phyloP scores from a whole-genome alignment of 192 early-diverging fungal species.

The Coemansia guatemalensis region DNA sequence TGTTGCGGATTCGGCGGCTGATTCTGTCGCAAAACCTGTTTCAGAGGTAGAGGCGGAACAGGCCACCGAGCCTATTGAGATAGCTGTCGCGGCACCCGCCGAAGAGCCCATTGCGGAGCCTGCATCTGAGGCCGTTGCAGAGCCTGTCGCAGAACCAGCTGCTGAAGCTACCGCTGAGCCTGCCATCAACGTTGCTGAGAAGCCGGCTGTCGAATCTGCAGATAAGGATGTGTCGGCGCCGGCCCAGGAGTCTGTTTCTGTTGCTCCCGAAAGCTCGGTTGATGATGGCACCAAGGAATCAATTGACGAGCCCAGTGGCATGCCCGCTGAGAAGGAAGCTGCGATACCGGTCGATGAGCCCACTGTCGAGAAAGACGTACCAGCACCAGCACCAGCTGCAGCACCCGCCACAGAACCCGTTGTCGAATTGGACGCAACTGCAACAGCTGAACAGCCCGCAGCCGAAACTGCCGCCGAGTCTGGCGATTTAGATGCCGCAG shows the following conservation, averaged over 20 bases:
- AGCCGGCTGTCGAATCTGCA: neutral
- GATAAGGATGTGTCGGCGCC: neutral
- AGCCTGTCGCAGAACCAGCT: neutral
- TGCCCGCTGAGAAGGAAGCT: too few species aligned
- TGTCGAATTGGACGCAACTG: constrained; percentile 1
- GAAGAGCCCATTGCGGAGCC: neutral
- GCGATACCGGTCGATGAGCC: neutral
- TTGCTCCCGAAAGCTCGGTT: neutral
- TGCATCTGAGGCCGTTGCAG: neutral
- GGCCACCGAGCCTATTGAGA: neutral
- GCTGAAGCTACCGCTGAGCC: neutral
- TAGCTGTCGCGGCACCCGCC: neutral
- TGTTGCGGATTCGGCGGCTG: neutral
- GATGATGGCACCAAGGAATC: constrained; percentile 1
- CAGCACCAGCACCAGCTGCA: neutral
- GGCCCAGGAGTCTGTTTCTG: too few species aligned
- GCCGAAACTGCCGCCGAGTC: neutral
- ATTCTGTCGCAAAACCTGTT: too few species aligned
- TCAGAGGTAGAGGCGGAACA: neutral
- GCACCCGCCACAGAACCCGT: neutral
- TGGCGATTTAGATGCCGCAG: neutral
- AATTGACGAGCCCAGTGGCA: neutral
- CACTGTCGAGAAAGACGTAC: neutral
- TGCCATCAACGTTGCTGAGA: neutral
- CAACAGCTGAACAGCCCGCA: neutral